Evolutionary conservation across 805 yeast species (phyloP).

Genomic region (Lipomyces kockii): DNA sequence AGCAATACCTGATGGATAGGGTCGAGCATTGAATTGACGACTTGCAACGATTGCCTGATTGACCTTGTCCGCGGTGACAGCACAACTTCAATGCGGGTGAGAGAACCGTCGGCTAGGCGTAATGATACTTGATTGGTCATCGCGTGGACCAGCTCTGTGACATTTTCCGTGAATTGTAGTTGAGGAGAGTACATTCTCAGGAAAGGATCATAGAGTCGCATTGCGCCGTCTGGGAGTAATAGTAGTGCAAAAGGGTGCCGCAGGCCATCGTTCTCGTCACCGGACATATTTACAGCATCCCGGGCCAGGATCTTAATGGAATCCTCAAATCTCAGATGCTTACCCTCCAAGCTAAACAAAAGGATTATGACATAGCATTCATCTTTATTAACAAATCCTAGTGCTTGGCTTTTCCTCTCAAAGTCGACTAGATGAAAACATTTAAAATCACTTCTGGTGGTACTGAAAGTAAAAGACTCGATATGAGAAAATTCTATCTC

Average conservation of each 20-base stretch:
- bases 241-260: constrained; percentile 22
- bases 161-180: neutral
- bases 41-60: constrained; percentile 4
- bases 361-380: constrained; percentile 55
- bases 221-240: constrained; percentile 19
- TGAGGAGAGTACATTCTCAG: constrained; percentile 52
- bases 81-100: constrained; percentile 19
- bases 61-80: constrained; percentile 13
- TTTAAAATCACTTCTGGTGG: neutral
- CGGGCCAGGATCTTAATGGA: constrained; percentile 44
- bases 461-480: constrained; percentile 25
- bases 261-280: constrained; percentile 2
- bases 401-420: constrained; percentile 57
- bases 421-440: constrained; percentile 36
- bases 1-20: constrained; percentile 19
- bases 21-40: constrained; percentile 16
- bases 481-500: constrained; percentile 38
- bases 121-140: constrained; percentile 8
- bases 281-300: constrained; percentile 35
- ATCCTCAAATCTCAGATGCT: constrained; percentile 45
- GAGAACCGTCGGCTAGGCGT: constrained; percentile 1
- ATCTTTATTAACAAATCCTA: constrained; percentile 57
- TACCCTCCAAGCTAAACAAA: constrained; percentile 46
- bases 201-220: constrained; percentile 61
- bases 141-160: constrained; percentile 5